Evolutionary conservation across 371 early-diverging fungal genomes (phyloP).

Genomic region (Coemansia sp.): DNA sequence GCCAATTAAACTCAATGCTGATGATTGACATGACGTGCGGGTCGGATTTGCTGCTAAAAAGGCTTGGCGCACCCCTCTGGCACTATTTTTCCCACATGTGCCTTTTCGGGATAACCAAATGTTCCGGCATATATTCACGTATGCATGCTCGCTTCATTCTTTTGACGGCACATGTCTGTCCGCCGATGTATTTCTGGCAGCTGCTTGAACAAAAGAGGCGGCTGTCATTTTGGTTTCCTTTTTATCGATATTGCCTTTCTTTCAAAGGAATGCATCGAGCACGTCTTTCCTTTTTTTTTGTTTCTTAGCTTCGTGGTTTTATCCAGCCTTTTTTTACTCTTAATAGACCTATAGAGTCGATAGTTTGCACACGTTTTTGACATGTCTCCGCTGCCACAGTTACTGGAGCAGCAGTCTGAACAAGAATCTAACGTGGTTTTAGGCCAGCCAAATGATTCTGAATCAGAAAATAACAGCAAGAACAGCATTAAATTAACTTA

Average conservation of each 20-base stretch:
- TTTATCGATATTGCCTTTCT: not conserved
- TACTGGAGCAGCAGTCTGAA: not conserved
- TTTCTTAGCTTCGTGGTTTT: not conserved
- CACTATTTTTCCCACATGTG: not conserved
- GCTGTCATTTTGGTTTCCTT: not conserved
- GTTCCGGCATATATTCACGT: not conserved
- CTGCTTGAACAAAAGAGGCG: not conserved
- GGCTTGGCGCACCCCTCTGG: not conserved
- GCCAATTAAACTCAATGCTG: not conserved
- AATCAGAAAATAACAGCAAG: not conserved
- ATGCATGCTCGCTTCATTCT: not conserved
- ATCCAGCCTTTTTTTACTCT: not conserved
- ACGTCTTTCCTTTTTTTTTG: not conserved
- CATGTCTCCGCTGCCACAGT: not conserved
- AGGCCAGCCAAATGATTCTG: not conserved
- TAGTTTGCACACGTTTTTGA: not conserved
- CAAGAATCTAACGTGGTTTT: not conserved
- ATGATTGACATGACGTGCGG: no score
- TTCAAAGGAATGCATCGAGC: not conserved
- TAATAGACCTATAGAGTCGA: not conserved
- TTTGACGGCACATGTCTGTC: not conserved
- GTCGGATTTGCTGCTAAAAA: not conserved
- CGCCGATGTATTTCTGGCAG: no score
- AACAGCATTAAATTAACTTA: conserved; percentile 19
- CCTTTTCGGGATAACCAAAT: not conserved